These are phyloP conservation scores for Lathyrus oleraceus DNA, from an alignment of 306 rosid genomes.

Conservation along the genomic window DNA sequence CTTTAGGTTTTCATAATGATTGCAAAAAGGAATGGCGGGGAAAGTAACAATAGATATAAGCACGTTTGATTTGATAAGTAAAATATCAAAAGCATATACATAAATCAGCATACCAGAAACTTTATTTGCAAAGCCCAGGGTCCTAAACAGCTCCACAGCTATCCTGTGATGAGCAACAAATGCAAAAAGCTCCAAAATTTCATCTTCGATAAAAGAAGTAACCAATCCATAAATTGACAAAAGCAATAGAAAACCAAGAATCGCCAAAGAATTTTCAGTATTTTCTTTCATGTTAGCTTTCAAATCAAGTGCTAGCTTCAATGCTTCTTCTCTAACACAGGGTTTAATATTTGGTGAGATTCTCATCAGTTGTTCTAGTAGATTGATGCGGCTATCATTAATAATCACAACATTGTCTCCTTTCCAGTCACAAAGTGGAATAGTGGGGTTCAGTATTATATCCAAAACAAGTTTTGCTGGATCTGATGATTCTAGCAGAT, in stretches of 20 bases:
- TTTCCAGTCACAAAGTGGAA: slow-evolving; percentile 25
- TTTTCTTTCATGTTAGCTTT: background rate
- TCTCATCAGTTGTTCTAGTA: slow-evolving; percentile 16
- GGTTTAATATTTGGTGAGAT: slow-evolving; percentile 2
- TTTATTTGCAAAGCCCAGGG: background rate
- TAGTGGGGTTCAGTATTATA: slow-evolving; percentile 35
- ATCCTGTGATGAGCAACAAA: background rate
- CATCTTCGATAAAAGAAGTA: background rate
- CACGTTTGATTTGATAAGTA: background rate
- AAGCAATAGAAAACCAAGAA: slow-evolving; percentile 3
- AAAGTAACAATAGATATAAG: background rate
- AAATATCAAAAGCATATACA: background rate
- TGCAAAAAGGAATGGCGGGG: background rate
- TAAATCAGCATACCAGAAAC: background rate
- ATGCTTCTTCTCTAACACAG: background rate
- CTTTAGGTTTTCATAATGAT: background rate
- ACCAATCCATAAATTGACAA: slow-evolving; percentile 7
- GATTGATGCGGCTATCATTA: slow-evolving; percentile 20
- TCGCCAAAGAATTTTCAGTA: background rate
- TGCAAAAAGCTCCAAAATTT: slow-evolving; percentile 3
- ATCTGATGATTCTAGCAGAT: background rate
- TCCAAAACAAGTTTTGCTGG: slow-evolving; percentile 56
- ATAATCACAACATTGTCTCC: slow-evolving; percentile 16
- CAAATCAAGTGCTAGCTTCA: slow-evolving; percentile 4
- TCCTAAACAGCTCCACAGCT: background rate